Conservation (phyloP, 306 rosid genomes). For the Castanopsis chinensis region DNA sequence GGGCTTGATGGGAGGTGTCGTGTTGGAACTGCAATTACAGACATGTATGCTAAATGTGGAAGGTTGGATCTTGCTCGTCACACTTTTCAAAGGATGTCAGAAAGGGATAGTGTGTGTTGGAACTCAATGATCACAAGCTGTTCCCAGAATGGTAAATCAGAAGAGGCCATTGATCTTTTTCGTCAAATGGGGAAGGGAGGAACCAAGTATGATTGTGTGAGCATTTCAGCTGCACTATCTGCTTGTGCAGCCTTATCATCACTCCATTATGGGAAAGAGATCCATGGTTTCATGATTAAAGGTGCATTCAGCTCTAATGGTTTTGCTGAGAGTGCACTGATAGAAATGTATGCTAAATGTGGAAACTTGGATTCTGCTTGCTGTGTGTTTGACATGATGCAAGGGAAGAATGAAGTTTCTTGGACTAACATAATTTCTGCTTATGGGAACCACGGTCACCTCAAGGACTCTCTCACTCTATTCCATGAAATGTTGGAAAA, state of each 20-base stretch:
- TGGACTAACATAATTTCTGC: conserved; percentile 83
- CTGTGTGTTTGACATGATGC: conserved; percentile 58
- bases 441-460: conserved; percentile 68
- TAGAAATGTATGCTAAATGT: conserved; percentile 86
- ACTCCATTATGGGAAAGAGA: conserved; percentile 64
- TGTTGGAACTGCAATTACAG: conserved; percentile 67
- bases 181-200: conserved; percentile 65
- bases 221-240: conserved; percentile 66
- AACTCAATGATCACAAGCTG: conserved; percentile 72
- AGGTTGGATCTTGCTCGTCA: conserved; percentile 64
- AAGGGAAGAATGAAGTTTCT: conserved; percentile 70
- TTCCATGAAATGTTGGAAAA: conserved; percentile 59
- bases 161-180: conserved; percentile 60
- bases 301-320: conserved; percentile 46
- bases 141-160: conserved; percentile 69
- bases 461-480: conserved; percentile 49
- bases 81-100: conserved; percentile 46
- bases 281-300: conserved; percentile 62
- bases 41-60: conserved; percentile 87
- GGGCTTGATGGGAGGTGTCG: conserved; percentile 38
- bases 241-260: conserved; percentile 67
- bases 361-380: conserved; percentile 61
- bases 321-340: conserved; percentile 59
- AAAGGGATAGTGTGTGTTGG: conserved; percentile 79
- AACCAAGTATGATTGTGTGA: conserved; percentile 53